Evolutionary conservation across 192 early-diverging fungal species (phyloP).

Genomic region (Podila epicladia): DNA sequence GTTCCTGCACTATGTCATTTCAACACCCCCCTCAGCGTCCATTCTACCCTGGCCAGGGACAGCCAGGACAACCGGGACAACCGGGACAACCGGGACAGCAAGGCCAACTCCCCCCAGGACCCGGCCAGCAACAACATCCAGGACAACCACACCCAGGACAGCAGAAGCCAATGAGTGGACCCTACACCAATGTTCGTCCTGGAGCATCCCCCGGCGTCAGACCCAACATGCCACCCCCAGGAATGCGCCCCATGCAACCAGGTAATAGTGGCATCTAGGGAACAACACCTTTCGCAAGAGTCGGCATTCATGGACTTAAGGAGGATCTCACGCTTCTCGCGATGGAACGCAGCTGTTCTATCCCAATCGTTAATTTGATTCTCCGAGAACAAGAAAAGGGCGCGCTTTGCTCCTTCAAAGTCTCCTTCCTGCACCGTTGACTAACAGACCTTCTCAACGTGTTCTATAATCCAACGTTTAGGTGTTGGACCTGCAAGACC

Average conservation of each 20-base stretch:
- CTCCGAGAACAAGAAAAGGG: too few relatives aligned
- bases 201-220: constrained; percentile 24
- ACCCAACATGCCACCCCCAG: constrained; percentile 21
- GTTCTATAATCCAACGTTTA: too few relatives aligned
- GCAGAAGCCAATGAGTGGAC: constrained; percentile 9
- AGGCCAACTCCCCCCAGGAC: not conserved
- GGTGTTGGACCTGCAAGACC: constrained; percentile 13
- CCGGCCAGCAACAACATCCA: not conserved
- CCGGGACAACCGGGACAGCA: constrained; percentile 31
- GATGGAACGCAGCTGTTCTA: not conserved
- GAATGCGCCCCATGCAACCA: constrained; percentile 4
- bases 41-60: constrained; percentile 16
- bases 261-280: not conserved
- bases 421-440: too few relatives aligned
- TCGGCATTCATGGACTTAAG: too few relatives aligned
- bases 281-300: too few relatives aligned
- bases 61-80: not conserved
- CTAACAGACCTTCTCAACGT: too few relatives aligned
- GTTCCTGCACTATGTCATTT: not conserved
- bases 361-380: not conserved
- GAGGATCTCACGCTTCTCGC: not conserved
- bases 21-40: constrained; percentile 22
- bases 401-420: too few relatives aligned
- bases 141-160: constrained; percentile 9
- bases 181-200: constrained; percentile 30